Base-by-base conservation (phyloP, 2,329 filamentous ascomycete genomes). In the Pyricularia pennisetigena region DNA sequence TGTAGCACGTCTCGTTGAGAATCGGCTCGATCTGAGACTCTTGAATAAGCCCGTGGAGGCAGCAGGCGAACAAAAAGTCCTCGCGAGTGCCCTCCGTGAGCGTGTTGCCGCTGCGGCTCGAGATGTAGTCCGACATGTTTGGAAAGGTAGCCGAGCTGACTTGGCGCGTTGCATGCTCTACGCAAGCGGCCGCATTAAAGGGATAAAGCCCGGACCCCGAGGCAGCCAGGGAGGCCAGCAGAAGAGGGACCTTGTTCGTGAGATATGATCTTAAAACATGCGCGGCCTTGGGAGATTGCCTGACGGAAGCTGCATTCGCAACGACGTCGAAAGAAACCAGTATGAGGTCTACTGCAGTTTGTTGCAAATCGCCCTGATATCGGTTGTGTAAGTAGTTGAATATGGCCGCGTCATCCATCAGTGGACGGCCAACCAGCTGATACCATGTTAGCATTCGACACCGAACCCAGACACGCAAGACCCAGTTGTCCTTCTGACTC, bases 51-150 rank as follows among this genome's bases (percentile, higher is more conserved):
- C 89, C 88, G 76, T 98, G 94, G 57, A 97, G 83, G 68, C 92
- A 92, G 75, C 95, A 99, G 0, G 94, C 89, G 71, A 96, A 95
- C 59, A 97, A 86, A 72, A 98, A 98, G 70, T 97, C 85, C 69
- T 87, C 85, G 20, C 85, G 81, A 10, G 86, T 84, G 61, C 82
- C 86, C 69, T 88, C 85, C 0, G 85, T 86, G 68, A 86, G 84
- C 0, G 82, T 82, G 69, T 83, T 86, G 69, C 81, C 84, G 64
- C 80, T 83, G 57, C 66, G 54, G 68, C 85, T 83, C 68, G 86
- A 82, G 72, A 87, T 87, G 82, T 88, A 86, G 64, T 82, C 80
- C 2, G 85, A 85, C 3, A 86, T 78, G 1, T 84, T 86, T 0
- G 85, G 85, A 70, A 87, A 97, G 0, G 93, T 82, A 73, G 91